Percentiles rank a stretch among this genome's conserved stretches.
These are phyloP conservation scores for Abrus precatorius DNA, from an alignment of 306 rosid genomes.

Conservation along the genomic window DNA sequence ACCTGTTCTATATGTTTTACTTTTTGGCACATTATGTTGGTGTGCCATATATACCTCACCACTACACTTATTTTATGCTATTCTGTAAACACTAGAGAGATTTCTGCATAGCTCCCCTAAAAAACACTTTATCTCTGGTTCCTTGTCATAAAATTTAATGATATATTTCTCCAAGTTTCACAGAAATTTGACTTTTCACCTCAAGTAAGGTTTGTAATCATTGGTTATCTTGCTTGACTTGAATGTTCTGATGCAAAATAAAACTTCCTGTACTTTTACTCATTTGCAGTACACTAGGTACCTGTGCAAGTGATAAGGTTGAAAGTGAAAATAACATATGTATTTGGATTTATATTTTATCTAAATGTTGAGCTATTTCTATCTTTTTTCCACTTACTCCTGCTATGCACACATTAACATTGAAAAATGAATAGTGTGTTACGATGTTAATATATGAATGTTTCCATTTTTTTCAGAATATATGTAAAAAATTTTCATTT, in stretches of 20 bases:
- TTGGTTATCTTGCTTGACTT: slow-evolving; percentile 14
- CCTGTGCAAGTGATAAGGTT: slow-evolving; percentile 34
- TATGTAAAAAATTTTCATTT: background rate
- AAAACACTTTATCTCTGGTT: background rate
- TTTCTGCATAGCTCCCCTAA: no score
- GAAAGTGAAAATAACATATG: slow-evolving; percentile 17
- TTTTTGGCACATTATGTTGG: background rate
- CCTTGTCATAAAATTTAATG: background rate
- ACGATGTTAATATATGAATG: background rate
- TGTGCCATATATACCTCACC: background rate
- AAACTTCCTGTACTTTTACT: slow-evolving; percentile 8
- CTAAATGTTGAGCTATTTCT: slow-evolving; percentile 4
- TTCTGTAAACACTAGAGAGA: background rate
- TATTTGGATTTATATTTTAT: slow-evolving; percentile 34
- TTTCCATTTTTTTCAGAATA: slow-evolving; percentile 37
- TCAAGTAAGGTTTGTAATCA: slow-evolving; percentile 19
- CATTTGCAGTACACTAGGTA: slow-evolving; percentile 7
- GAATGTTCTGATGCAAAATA: slow-evolving; percentile 4
- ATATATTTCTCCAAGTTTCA: background rate
- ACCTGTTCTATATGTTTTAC: background rate
- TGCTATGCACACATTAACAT: background rate
- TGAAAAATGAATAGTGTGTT: background rate
- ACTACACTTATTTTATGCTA: background rate
- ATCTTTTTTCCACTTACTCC: slow-evolving; percentile 11
- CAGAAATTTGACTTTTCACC: slow-evolving; percentile 19